A percentile compares a stretch with the other conserved stretches of the same genome.
phyloP scores from a whole-genome alignment of 495 filamentous ascomycete genomes.

The Penicillium bovifimosum region DNA sequence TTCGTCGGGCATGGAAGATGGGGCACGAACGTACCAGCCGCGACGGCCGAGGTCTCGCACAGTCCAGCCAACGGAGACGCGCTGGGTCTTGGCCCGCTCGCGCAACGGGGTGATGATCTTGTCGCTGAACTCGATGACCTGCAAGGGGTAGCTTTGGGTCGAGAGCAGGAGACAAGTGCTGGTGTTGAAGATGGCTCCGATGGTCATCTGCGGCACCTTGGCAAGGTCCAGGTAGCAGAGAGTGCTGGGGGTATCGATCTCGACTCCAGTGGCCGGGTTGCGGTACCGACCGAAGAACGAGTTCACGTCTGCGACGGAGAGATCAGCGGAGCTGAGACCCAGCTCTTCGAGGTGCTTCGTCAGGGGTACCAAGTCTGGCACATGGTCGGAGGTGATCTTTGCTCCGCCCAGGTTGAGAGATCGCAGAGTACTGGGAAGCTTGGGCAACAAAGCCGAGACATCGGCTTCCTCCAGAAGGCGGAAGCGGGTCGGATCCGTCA shows the following conservation, averaged over 20 bases:
- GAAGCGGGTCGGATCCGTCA: slow-evolving; percentile 67
- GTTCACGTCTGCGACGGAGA: slow-evolving; percentile 62
- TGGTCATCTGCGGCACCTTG: slow-evolving; percentile 50
- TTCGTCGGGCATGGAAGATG: slow-evolving; percentile 30
- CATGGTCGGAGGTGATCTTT: slow-evolving; percentile 60
- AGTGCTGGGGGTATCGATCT: slow-evolving; percentile 53
- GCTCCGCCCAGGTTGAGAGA: slow-evolving; percentile 75
- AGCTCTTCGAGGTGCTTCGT: slow-evolving; percentile 80
- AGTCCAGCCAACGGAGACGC: slow-evolving; percentile 54
- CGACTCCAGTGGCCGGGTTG: slow-evolving; percentile 14
- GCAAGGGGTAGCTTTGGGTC: slow-evolving; percentile 59
- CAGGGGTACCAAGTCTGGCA: slow-evolving; percentile 59
- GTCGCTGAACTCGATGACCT: slow-evolving; percentile 73
- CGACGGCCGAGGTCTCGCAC: slow-evolving; percentile 60
- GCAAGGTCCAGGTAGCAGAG: slow-evolving; percentile 78
- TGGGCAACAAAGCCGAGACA: slow-evolving; percentile 59
- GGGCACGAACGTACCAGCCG: slow-evolving; percentile 65
- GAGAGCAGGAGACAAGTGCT: slow-evolving; percentile 54
- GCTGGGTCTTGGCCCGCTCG: slow-evolving; percentile 47
- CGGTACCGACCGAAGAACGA: slow-evolving; percentile 36
- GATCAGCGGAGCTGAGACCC: slow-evolving; percentile 60
- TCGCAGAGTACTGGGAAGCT: slow-evolving; percentile 61
- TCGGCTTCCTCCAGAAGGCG: slow-evolving; percentile 64
- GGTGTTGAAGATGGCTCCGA: slow-evolving; percentile 57
- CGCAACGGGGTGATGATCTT: slow-evolving; percentile 61